Conservation (phyloP, 441 rosid genomes). For the Mallotus japonicus region DNA sequence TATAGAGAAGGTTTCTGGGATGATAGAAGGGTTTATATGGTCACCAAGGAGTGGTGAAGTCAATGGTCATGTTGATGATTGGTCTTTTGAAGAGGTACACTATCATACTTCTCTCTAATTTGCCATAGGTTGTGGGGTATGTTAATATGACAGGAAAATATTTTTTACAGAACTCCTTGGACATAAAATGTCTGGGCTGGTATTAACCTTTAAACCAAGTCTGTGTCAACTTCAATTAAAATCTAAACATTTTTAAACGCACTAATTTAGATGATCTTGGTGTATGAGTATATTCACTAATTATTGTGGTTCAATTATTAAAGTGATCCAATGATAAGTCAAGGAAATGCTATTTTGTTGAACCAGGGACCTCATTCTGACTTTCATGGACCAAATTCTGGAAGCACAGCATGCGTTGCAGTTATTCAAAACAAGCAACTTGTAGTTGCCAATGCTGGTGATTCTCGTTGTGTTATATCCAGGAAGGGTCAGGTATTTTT, state of each 20-base stretch:
- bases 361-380: constrained; percentile 88
- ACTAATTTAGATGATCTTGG: background rate
- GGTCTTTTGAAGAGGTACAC: constrained; percentile 69
- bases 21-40: constrained; percentile 87
- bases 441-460: constrained; percentile 86
- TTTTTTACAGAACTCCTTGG: background rate
- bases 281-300: background rate
- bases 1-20: constrained; percentile 66
- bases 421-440: constrained; percentile 62
- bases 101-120: background rate
- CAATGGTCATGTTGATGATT: constrained; percentile 49
- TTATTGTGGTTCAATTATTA: background rate
- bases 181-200: background rate
- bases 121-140: background rate
- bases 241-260: background rate
- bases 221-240: background rate
- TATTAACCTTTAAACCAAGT: background rate
- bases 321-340: constrained; percentile 2
- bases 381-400: constrained; percentile 69
- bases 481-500: constrained; percentile 77
- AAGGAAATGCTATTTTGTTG: constrained; percentile 18
- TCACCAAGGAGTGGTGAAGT: constrained; percentile 60
- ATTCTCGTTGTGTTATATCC: constrained; percentile 85
- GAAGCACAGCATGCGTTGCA: constrained; percentile 89
- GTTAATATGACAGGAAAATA: background rate